These are phyloP conservation scores for Hericium erinaceus DNA, from an alignment of 768 basidiomycete genomes.

Conservation along the genomic window DNA sequence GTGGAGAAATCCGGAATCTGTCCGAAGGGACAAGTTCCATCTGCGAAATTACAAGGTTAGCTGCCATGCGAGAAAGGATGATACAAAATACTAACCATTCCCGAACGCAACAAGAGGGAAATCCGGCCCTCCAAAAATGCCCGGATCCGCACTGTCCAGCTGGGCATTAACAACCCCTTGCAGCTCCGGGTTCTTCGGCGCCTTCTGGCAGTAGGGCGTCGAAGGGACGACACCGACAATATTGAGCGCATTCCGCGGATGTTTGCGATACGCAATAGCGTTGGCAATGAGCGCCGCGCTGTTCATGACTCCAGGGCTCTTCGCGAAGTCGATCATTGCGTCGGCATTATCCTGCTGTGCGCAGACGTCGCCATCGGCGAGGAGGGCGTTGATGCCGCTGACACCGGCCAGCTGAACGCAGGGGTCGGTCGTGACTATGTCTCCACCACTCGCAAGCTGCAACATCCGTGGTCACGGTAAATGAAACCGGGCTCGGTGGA, in stretches of 20 bases:
- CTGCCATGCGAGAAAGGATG: not conserved
- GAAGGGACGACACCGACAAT: slow-evolving; percentile 35
- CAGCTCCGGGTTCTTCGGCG: slow-evolving; percentile 40
- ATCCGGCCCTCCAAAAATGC: slow-evolving; percentile 43
- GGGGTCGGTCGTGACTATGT: slow-evolving; percentile 30
- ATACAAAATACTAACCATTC: not conserved
- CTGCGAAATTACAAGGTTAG: slow-evolving; percentile 16
- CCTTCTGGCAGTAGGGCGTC: slow-evolving; percentile 45
- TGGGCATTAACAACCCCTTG: slow-evolving; percentile 44
- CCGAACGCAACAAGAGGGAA: slow-evolving; percentile 37
- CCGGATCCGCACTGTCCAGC: slow-evolving; percentile 41
- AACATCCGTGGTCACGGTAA: too few species aligned
- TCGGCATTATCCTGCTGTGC: slow-evolving; percentile 41
- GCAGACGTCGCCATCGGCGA: slow-evolving; percentile 36
- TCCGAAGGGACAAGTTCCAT: slow-evolving; percentile 38
- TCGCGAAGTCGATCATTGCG: slow-evolving; percentile 42
- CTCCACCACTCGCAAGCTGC: slow-evolving; percentile 28
- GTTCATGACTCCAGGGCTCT: slow-evolving; percentile 33
- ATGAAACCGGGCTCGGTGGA: too few species aligned
- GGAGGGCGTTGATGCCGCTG: slow-evolving; percentile 33
- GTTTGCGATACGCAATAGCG: slow-evolving; percentile 33
- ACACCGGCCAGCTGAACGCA: slow-evolving; percentile 35
- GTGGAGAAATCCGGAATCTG: slow-evolving; percentile 29
- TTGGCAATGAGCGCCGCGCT: slow-evolving; percentile 30
- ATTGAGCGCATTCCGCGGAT: slow-evolving; percentile 34